Conservation (phyloP, 768 basidiomycete species). For the Trametes coccinea region DNA sequence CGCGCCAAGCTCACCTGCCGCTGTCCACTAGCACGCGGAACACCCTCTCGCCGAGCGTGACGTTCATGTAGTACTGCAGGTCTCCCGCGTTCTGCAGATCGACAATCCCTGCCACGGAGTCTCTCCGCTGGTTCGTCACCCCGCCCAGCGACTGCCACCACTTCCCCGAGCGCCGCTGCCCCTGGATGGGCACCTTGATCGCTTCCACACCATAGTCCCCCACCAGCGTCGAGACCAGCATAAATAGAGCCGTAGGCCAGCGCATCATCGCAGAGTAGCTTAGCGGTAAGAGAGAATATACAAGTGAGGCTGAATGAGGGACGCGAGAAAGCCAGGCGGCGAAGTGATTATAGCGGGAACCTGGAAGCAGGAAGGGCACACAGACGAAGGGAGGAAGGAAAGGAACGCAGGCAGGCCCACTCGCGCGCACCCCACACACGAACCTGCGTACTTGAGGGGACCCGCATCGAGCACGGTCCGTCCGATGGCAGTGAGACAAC, state of each 20-base stretch:
- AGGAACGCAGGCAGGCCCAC: not conserved
- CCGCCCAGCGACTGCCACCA: conserved; percentile 12
- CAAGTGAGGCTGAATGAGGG: conserved; percentile 1
- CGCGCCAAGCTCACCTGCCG: conserved; percentile 28
- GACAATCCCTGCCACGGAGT: conserved; percentile 2
- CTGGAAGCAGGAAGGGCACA: not conserved
- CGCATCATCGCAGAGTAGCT: conserved; percentile 12
- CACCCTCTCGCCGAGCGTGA: conserved; percentile 30
- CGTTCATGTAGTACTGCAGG: conserved; percentile 31
- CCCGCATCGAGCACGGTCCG: conserved; percentile 2
- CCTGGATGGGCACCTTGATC: conserved; percentile 22
- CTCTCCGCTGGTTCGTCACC: conserved; percentile 13
- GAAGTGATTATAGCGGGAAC: not conserved
- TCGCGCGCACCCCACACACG: not conserved
- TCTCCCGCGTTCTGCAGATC: conserved; percentile 25
- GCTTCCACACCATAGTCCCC: conserved; percentile 17
- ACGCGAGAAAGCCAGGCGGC: not conserved
- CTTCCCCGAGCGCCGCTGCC: conserved; percentile 1
- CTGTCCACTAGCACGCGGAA: conserved; percentile 35
- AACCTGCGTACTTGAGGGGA: not conserved
- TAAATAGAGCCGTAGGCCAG: conserved; percentile 18
- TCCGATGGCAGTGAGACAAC: conserved; percentile 6
- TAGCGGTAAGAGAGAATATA: not conserved
- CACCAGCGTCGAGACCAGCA: conserved; percentile 23
- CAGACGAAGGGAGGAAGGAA: not conserved